Evolutionary conservation across 176 grass and related monocot genomes (phyloP).

Genomic region (Cenchrus fungigraminus): DNA sequence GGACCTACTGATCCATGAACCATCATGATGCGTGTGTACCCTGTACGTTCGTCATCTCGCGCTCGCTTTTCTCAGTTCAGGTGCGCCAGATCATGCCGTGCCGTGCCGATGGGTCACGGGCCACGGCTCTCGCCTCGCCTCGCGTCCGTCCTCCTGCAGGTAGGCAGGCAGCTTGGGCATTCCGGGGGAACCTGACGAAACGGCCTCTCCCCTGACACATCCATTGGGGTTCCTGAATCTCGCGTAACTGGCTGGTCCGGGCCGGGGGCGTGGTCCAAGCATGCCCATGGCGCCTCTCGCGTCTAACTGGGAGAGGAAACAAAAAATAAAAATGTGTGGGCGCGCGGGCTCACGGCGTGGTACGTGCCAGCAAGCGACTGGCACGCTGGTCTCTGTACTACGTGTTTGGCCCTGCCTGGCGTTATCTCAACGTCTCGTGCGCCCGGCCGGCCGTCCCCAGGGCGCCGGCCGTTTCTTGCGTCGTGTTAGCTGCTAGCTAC

Average conservation of each 20-base stretch:
- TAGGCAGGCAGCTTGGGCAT: neutral
- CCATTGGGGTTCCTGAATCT: conserved; percentile 15
- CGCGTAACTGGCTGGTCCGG: neutral
- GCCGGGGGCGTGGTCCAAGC: conserved; percentile 1
- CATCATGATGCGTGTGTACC: neutral
- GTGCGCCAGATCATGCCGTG: neutral
- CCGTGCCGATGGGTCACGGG: neutral
- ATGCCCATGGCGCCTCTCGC: neutral
- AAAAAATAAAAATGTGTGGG: neutral
- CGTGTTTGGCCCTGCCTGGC: neutral
- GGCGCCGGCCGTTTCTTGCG: neutral
- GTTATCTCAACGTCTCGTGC: neutral
- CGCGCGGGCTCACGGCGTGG: neutral
- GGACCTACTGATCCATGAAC: neutral
- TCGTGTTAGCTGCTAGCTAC: neutral
- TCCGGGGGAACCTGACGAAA: conserved; percentile 32
- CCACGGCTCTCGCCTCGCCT: too few relatives aligned
- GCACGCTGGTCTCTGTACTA: neutral
- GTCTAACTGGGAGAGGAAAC: neutral
- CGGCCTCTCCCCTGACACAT: conserved; percentile 16
- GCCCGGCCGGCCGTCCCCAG: neutral
- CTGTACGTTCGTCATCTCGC: neutral
- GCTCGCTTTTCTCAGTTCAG: neutral
- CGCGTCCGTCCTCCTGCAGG: neutral
- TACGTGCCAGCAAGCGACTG: conserved; percentile 3